phyloP scores from a whole-genome alignment of 257 asterid species.

The Leptodermis oblonga region DNA sequence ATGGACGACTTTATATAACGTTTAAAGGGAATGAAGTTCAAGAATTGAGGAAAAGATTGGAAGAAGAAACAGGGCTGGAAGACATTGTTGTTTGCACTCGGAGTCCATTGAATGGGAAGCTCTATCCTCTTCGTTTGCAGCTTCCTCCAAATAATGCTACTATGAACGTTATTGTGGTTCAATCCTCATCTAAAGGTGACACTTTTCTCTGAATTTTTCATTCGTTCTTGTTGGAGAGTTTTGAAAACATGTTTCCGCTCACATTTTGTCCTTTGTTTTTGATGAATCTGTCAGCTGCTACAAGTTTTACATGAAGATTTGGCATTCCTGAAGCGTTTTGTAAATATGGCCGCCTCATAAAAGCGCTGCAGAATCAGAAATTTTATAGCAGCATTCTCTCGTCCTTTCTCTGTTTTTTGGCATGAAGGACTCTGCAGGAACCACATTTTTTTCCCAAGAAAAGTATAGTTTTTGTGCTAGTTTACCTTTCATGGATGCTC shows the following conservation, averaged over 20 bases:
- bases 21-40: conserved; percentile 64
- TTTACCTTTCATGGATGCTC: background rate
- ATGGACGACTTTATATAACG: conserved; percentile 48
- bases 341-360: conserved; percentile 6
- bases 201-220: background rate
- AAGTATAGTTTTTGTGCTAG: background rate
- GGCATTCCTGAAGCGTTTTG: too few relatives aligned
- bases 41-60: conserved; percentile 50
- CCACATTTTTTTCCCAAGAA: conserved; percentile 7
- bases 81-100: conserved; percentile 65
- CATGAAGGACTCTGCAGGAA: conserved; percentile 8
- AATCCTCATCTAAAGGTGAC: conserved; percentile 58
- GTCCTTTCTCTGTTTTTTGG: background rate
- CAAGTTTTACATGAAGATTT: conserved; percentile 9
- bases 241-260: background rate
- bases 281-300: conserved; percentile 22
- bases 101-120: conserved; percentile 78
- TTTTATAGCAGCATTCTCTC: background rate
- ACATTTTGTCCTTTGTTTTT: conserved; percentile 16
- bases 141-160: conserved; percentile 85
- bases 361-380: too few relatives aligned
- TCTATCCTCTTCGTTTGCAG: conserved; percentile 86
- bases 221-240: too few relatives aligned
- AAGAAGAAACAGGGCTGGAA: conserved; percentile 54
- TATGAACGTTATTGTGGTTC: conserved; percentile 66